These are phyloP conservation scores for Albatrellus sp. DNA, from an alignment of 1,284 basidiomycete genomes.

Conservation along the genomic window DNA sequence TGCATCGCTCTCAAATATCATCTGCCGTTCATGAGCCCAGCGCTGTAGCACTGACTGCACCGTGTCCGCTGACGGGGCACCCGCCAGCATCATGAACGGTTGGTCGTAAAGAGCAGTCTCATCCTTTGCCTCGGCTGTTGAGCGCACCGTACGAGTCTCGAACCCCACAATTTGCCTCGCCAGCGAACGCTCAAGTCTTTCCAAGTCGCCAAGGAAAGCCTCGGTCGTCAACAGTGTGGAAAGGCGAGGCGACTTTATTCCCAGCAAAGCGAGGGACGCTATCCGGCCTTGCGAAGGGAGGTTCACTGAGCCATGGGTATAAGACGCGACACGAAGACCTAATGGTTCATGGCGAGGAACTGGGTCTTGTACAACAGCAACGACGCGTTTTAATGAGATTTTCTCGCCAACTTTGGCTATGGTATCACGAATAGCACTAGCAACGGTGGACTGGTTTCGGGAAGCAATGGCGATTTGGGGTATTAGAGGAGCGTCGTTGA, in stretches of 20 bases:
- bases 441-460: constrained; percentile 39
- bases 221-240: constrained; percentile 29
- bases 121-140: constrained; percentile 26
- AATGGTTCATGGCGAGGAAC: constrained; percentile 26
- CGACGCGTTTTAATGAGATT: constrained; percentile 66
- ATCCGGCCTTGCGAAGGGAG: constrained; percentile 55
- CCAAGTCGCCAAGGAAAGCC: constrained; percentile 39
- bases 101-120: constrained; percentile 69
- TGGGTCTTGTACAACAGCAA: constrained; percentile 52
- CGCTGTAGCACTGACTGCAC: constrained; percentile 51
- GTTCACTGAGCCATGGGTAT: constrained; percentile 57
- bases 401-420: constrained; percentile 88
- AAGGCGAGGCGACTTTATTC: constrained; percentile 36
- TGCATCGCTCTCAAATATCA: constrained; percentile 25
- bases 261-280: constrained; percentile 55
- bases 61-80: constrained; percentile 35
- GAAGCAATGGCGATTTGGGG: constrained; percentile 28
- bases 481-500: constrained; percentile 61
- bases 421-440: constrained; percentile 63
- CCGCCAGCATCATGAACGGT: constrained; percentile 66
- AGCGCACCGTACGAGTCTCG: constrained; percentile 51
- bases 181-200: constrained; percentile 63
- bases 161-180: constrained; percentile 84
- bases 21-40: constrained; percentile 55
- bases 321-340: constrained; percentile 62